A percentile compares a stretch with the other conserved stretches of the same genome.
phyloP scores from a whole-genome alignment of 495 filamentous ascomycete species.

The Chaetomium fimeti region DNA sequence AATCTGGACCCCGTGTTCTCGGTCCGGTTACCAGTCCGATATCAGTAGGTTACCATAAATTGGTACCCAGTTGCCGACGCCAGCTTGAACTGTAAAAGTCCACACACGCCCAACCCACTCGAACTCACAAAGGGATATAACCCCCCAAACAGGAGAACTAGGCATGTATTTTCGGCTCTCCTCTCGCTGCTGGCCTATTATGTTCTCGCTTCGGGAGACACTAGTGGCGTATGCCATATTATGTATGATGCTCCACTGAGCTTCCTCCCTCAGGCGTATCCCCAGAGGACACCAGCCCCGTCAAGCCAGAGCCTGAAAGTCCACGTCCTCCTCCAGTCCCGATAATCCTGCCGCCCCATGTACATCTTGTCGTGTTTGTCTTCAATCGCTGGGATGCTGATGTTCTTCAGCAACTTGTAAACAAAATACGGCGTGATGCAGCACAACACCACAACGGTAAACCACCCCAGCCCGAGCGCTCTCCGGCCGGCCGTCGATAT shows the following conservation, averaged over 20 bases:
- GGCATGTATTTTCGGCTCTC: not conserved
- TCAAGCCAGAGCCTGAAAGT: slow-evolving; percentile 8
- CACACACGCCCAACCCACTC: too few relatives aligned
- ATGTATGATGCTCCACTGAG: not conserved
- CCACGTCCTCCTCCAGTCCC: slow-evolving; percentile 55
- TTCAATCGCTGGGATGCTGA: slow-evolving; percentile 61
- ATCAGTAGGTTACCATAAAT: too few relatives aligned
- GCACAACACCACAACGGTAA: slow-evolving; percentile 47
- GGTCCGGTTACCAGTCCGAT: too few relatives aligned
- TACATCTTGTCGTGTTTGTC: slow-evolving; percentile 52
- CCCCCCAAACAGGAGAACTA: too few relatives aligned
- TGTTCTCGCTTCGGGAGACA: not conserved
- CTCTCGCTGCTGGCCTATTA: not conserved
- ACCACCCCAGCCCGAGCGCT: slow-evolving; percentile 51
- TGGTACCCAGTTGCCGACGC: too few relatives aligned
- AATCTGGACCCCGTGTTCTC: too few relatives aligned
- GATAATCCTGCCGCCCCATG: slow-evolving; percentile 52
- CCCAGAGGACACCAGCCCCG: not conserved
- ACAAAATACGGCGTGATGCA: slow-evolving; percentile 55
- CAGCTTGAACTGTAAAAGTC: too few relatives aligned
- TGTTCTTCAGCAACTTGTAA: slow-evolving; percentile 48
- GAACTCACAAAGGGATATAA: too few relatives aligned
- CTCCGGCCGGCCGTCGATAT: slow-evolving; percentile 42
- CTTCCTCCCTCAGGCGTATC: not conserved
- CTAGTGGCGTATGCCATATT: not conserved